phyloP scores from a whole-genome alignment of 139 green algal species.

The Asterochloris erici region DNA sequence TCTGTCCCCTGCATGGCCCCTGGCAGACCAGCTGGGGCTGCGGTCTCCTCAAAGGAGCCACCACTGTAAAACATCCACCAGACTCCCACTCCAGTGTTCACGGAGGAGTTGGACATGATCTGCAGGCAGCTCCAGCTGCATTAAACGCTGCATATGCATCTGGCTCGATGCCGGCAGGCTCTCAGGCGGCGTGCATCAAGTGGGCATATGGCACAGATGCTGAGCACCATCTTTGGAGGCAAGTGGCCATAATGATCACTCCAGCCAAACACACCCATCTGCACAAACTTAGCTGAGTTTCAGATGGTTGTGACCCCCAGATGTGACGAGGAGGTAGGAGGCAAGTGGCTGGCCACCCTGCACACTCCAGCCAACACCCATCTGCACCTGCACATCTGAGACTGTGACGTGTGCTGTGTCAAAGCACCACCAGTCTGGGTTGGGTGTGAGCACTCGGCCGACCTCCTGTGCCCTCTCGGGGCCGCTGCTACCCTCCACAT shows the following conservation, averaged over 20 bases:
- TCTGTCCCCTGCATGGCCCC: not conserved
- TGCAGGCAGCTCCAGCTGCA: not conserved
- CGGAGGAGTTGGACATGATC: constrained; percentile 44
- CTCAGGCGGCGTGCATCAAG: too few relatives aligned
- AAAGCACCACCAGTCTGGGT: constrained; percentile 87
- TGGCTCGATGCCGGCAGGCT: too few relatives aligned
- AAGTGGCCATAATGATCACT: too few relatives aligned
- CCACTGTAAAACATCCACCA: constrained; percentile 98
- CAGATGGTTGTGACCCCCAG: too few relatives aligned
- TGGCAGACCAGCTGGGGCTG: constrained; percentile 33
- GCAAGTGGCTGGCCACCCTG: too few relatives aligned
- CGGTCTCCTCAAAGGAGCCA: constrained; percentile 57
- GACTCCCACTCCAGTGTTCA: constrained; percentile 68
- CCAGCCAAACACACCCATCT: too few relatives aligned
- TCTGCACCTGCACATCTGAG: constrained; percentile 84
- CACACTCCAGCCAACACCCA: not conserved
- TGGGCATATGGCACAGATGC: too few relatives aligned
- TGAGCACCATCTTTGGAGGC: too few relatives aligned
- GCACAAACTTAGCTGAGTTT: too few relatives aligned
- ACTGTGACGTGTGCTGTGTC: constrained; percentile 81
- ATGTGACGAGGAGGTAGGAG: too few relatives aligned
- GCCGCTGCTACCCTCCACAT: constrained; percentile 39
- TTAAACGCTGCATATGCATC: too few relatives aligned
- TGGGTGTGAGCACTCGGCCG: constrained; percentile 48
- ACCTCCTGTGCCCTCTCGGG: not conserved